Conservation (phyloP, 164 flowering plant genomes). For the Litsea cubeba region DNA sequence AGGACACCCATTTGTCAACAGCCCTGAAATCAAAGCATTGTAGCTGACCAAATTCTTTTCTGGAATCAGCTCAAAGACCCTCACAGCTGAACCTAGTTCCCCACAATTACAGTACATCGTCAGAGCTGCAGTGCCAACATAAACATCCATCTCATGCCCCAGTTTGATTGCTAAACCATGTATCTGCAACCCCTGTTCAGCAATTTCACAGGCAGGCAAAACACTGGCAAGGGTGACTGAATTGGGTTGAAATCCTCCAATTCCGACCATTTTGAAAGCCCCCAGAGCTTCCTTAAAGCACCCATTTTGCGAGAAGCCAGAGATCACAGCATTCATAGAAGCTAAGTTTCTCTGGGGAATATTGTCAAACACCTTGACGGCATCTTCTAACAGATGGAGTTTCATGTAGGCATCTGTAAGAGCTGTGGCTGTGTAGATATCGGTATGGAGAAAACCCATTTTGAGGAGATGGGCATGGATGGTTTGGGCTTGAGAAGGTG, state of each 20-base stretch:
- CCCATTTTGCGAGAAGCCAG: constrained; percentile 58
- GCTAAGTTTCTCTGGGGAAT: constrained; percentile 47
- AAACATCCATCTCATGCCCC: constrained; percentile 56
- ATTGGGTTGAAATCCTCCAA: constrained; percentile 37
- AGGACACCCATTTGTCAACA: constrained; percentile 40
- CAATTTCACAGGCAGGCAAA: constrained; percentile 36
- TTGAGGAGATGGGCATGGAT: constrained; percentile 57
- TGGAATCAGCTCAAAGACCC: constrained; percentile 35
- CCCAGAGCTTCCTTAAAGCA: constrained; percentile 29
- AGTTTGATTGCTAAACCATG: constrained; percentile 60
- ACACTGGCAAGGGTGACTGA: constrained; percentile 55
- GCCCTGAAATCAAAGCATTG: constrained; percentile 57
- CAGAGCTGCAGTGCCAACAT: constrained; percentile 50
- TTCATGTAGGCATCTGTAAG: constrained; percentile 46
- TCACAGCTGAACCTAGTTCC: constrained; percentile 37
- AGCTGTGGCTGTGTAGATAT: constrained; percentile 42
- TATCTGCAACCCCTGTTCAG: constrained; percentile 32
- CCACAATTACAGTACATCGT: constrained; percentile 48
- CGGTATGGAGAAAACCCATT: constrained; percentile 29
- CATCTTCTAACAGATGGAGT: constrained; percentile 22
- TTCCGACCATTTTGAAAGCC: constrained; percentile 24
- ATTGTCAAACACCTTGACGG: constrained; percentile 52
- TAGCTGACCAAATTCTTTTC: constrained; percentile 53
- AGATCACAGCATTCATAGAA: constrained; percentile 40
- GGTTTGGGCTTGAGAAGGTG: constrained; percentile 29